phyloP scores from a whole-genome alignment of 148 eudicot genomes.

The Pharnaceum exiguum region DNA sequence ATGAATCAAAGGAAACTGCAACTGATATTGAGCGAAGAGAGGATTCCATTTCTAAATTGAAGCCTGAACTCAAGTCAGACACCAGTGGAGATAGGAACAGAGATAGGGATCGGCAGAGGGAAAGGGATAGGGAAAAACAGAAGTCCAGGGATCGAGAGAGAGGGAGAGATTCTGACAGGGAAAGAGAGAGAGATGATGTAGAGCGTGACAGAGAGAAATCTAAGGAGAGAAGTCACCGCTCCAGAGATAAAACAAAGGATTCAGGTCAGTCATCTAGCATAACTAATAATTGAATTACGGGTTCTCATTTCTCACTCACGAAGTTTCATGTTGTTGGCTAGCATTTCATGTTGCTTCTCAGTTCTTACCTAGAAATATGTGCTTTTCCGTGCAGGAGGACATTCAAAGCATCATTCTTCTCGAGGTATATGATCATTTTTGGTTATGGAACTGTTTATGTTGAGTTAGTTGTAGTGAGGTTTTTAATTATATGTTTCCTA shows the following conservation, averaged over 20 bases:
- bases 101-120: constrained; percentile 58
- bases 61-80: constrained; percentile 47
- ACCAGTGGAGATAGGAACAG: constrained; percentile 52
- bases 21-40: constrained; percentile 48
- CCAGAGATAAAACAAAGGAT: constrained; percentile 66
- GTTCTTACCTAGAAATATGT: not conserved
- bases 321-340: constrained; percentile 1
- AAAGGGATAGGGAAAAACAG: constrained; percentile 44
- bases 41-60: constrained; percentile 36
- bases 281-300: not conserved
- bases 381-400: constrained; percentile 46
- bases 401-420: constrained; percentile 64
- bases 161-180: constrained; percentile 82
- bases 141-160: constrained; percentile 61
- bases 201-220: constrained; percentile 66
- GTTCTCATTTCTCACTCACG: not conserved
- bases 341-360: not conserved
- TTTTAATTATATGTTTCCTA: no score
- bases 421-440: constrained; percentile 45
- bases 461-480: not conserved
- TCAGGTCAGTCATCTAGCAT: constrained; percentile 34
- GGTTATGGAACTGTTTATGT: not conserved
- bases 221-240: constrained; percentile 61
- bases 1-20: constrained; percentile 38
- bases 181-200: constrained; percentile 60